These are phyloP conservation scores for Acidomyces sp. DNA, from an alignment of 495 filamentous ascomycete species.

Conservation along the genomic window DNA sequence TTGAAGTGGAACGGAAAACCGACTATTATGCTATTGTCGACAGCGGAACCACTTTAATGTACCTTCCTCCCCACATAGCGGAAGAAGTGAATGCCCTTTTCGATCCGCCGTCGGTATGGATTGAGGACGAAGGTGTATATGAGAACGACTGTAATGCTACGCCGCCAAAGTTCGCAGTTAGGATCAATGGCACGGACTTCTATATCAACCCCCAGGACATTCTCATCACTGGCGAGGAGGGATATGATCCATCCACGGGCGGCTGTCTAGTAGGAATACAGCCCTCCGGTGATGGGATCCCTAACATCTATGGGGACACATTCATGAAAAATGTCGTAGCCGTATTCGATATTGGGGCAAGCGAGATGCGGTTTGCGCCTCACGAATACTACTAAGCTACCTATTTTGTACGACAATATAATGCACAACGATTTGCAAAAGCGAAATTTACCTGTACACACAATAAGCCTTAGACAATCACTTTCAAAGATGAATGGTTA, in stretches of 20 bases:
- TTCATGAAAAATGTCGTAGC: slow-evolving; percentile 53
- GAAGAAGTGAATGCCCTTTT: slow-evolving; percentile 40
- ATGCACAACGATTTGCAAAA: too few relatives aligned
- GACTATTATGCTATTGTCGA: slow-evolving; percentile 27
- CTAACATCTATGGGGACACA: slow-evolving; percentile 41
- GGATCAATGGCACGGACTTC: slow-evolving; percentile 38
- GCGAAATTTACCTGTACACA: too few relatives aligned
- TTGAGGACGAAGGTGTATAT: slow-evolving; percentile 34
- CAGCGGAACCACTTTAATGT: slow-evolving; percentile 35
- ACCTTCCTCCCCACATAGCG: slow-evolving; percentile 33
- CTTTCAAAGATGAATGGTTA: too few relatives aligned
- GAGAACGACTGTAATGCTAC: slow-evolving; percentile 43
- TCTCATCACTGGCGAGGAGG: slow-evolving; percentile 30
- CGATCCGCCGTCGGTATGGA: slow-evolving; percentile 38
- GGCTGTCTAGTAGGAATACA: slow-evolving; percentile 14
- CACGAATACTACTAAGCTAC: slow-evolving; percentile 12
- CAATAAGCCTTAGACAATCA: too few relatives aligned
- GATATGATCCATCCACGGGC: slow-evolving; percentile 6
- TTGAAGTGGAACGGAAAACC: background rate
- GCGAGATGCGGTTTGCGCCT: slow-evolving; percentile 38
- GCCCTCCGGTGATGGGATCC: background rate
- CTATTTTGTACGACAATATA: too few relatives aligned
- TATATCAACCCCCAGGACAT: slow-evolving; percentile 43
- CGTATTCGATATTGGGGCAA: slow-evolving; percentile 46
- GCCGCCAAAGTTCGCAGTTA: slow-evolving; percentile 39